These are phyloP conservation scores for Xerocomus alliaceus DNA, from an alignment of 1,284 basidiomycete species.

Conservation along the genomic window DNA sequence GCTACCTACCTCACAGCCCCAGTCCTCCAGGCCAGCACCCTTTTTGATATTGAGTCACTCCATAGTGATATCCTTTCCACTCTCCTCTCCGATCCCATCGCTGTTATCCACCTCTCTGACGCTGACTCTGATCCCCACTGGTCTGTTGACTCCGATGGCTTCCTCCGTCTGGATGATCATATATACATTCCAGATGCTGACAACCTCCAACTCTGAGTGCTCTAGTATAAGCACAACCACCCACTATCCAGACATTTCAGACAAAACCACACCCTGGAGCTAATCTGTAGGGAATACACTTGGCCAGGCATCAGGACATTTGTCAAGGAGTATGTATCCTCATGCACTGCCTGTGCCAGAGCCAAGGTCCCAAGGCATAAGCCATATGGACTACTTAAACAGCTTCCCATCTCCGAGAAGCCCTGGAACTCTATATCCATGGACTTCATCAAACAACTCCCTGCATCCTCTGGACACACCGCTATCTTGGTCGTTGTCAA, in stretches of 20 bases:
- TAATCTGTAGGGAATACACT: neutral
- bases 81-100: neutral
- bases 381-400: neutral
- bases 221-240: neutral
- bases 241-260: neutral
- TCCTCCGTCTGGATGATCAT: neutral
- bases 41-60: neutral
- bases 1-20: neutral
- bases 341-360: neutral
- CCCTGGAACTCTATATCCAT: neutral
- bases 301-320: neutral
- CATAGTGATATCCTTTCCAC: slow-evolving; percentile 1
- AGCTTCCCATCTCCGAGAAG: neutral
- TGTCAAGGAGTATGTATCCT: neutral
- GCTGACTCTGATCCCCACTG: neutral
- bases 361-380: neutral
- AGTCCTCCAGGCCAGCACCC: neutral
- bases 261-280: neutral
- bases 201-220: neutral
- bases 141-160: neutral
- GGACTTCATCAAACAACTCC: neutral
- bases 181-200: neutral
- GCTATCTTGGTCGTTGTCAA: neutral
- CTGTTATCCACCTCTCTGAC: slow-evolving; percentile 21
- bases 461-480: neutral